Conservation (phyloP, 805 yeast genomes). For the Saccharomyces mikatae region DNA sequence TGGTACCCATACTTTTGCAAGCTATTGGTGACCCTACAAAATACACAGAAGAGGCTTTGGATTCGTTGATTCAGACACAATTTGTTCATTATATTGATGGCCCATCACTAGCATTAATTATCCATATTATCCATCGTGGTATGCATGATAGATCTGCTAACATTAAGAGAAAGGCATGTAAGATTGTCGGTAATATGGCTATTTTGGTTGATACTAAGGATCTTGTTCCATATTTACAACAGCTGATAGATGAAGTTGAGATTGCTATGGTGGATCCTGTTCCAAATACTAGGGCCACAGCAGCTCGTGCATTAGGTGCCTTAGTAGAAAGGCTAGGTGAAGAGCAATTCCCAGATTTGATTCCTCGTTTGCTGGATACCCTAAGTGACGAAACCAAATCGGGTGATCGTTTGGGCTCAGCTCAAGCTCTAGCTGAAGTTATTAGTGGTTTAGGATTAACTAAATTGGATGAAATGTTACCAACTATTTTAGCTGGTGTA, state of each 20-base stretch:
- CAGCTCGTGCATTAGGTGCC: slow-evolving; percentile 94
- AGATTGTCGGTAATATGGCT: slow-evolving; percentile 98
- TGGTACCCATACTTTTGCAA: slow-evolving; percentile 77
- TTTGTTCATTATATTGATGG: slow-evolving; percentile 97
- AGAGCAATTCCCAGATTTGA: slow-evolving; percentile 85
- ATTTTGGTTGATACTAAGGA: slow-evolving; percentile 86
- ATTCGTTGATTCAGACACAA: slow-evolving; percentile 78
- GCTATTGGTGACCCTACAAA: slow-evolving; percentile 96
- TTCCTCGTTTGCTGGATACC: slow-evolving; percentile 68
- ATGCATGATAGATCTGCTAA: slow-evolving; percentile 90
- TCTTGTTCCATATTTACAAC: slow-evolving; percentile 71
- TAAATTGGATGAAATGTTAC: slow-evolving; percentile 83
- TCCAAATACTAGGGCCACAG: slow-evolving; percentile 93
- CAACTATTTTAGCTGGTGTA: slow-evolving; percentile 67
- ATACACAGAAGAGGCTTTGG: slow-evolving; percentile 80
- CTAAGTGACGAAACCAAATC: slow-evolving; percentile 68
- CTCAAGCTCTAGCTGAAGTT: slow-evolving; percentile 93
- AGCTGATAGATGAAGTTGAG: slow-evolving; percentile 74
- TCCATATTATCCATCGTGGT: slow-evolving; percentile 93
- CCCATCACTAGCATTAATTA: slow-evolving; percentile 89
- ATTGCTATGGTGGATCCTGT: slow-evolving; percentile 98
- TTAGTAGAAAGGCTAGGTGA: slow-evolving; percentile 95
- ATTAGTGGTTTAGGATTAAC: slow-evolving; percentile 82
- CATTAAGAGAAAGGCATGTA: slow-evolving; percentile 89
- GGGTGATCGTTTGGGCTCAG: slow-evolving; percentile 94